A percentile compares a stretch with the other conserved stretches of the same genome.
Evolutionary conservation across 352 stramenopile species (phyloP).

Genomic region (Phytopythium cucurbitacearum): DNA sequence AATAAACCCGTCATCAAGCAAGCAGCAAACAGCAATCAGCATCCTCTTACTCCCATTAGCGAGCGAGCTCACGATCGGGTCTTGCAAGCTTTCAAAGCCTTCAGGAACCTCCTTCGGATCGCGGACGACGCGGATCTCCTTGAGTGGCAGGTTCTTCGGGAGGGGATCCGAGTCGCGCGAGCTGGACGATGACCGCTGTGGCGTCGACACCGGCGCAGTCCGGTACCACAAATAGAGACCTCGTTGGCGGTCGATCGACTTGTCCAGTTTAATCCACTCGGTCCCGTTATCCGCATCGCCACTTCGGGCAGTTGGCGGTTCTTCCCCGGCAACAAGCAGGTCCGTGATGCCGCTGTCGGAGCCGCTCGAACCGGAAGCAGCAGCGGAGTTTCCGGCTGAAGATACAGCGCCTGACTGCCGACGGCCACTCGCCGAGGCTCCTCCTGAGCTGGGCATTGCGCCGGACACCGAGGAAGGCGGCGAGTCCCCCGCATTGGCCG

Average conservation of each 20-base stretch:
- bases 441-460: not conserved
- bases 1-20: slow-evolving; percentile 3
- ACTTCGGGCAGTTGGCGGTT: slow-evolving; percentile 3
- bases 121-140: slow-evolving; percentile 76
- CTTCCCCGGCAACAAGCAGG: slow-evolving; percentile 37
- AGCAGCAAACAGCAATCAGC: slow-evolving; percentile 1
- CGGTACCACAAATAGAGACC: slow-evolving; percentile 70
- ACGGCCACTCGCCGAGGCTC: slow-evolving; percentile 5
- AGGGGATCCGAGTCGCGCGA: too few species aligned
- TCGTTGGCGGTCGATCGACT: slow-evolving; percentile 57
- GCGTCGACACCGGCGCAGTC: slow-evolving; percentile 15
- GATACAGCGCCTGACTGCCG: slow-evolving; percentile 1
- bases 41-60: slow-evolving; percentile 26
- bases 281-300: not conserved
- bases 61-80: slow-evolving; percentile 38
- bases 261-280: slow-evolving; percentile 65
- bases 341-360: slow-evolving; percentile 39
- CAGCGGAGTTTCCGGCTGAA: not conserved
- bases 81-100: slow-evolving; percentile 47
- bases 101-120: slow-evolving; percentile 61
- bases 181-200: not conserved
- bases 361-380: slow-evolving; percentile 4
- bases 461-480: slow-evolving; percentile 6
- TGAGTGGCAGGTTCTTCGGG: slow-evolving; percentile 44
- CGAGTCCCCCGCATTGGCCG: slow-evolving; percentile 9